Conservation (phyloP, 2,329 filamentous ascomycete genomes). For the Colletotrichum cordylinicola region DNA sequence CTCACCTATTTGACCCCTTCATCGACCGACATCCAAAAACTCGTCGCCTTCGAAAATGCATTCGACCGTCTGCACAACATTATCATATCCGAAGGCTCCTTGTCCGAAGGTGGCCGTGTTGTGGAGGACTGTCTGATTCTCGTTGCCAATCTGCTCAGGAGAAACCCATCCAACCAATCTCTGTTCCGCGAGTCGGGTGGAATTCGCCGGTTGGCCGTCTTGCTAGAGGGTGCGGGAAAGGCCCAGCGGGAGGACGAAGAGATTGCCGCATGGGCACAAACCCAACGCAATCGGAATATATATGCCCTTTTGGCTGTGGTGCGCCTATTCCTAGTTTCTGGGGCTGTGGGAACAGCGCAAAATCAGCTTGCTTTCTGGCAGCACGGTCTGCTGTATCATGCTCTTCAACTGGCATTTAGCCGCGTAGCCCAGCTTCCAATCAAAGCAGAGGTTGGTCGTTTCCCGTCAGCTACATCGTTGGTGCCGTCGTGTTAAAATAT, state of each 20-base stretch:
- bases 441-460: conserved; percentile 72
- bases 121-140: conserved; percentile 94
- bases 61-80: conserved; percentile 87
- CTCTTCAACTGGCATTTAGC: conserved; percentile 84
- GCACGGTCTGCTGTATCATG: conserved; percentile 78
- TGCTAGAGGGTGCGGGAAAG: conserved; percentile 68
- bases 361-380: conserved; percentile 91
- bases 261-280: conserved; percentile 75
- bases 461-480: background rate
- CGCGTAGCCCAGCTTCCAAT: conserved; percentile 76
- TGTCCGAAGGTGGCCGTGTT: conserved; percentile 82
- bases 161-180: conserved; percentile 91
- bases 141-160: conserved; percentile 83
- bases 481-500: background rate
- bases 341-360: conserved; percentile 78
- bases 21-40: conserved; percentile 88
- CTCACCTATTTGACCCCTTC: conserved; percentile 87
- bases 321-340: conserved; percentile 81
- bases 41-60: conserved; percentile 93
- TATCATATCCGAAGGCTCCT: conserved; percentile 80
- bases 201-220: conserved; percentile 71
- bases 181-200: conserved; percentile 92
- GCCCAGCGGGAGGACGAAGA: conserved; percentile 61
- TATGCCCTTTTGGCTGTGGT: conserved; percentile 89
- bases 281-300: conserved; percentile 85